phyloP scores from a whole-genome alignment of 495 filamentous ascomycete genomes.

The Oleoguttula mirabilis region DNA sequence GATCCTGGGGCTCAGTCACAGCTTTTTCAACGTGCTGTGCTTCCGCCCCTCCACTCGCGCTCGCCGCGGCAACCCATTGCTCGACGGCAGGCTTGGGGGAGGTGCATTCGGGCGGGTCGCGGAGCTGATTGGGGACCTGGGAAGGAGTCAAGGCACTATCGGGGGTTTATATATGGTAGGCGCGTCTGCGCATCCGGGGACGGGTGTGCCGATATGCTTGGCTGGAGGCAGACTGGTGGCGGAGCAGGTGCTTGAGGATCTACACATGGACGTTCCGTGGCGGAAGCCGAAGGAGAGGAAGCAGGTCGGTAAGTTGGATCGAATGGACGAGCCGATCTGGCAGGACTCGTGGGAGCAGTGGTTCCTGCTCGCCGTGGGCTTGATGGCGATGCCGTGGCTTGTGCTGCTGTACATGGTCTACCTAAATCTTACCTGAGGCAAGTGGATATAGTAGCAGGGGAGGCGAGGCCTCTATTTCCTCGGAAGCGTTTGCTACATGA shows the following conservation, averaged over 20 bases:
- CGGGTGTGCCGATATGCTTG: conserved; percentile 57
- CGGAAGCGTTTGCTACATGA: too few species aligned
- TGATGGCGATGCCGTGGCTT: neutral
- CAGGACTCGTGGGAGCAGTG: conserved; percentile 15
- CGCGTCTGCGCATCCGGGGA: conserved; percentile 59
- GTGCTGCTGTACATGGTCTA: neutral
- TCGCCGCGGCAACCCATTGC: conserved; percentile 1
- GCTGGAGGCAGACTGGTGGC: conserved; percentile 50
- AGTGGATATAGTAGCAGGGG: too few species aligned
- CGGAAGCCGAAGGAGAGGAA: conserved; percentile 11
- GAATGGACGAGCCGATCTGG: conserved; percentile 19
- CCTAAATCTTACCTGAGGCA: too few species aligned
- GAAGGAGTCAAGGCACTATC: conserved; percentile 32
- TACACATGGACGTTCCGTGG: conserved; percentile 34
- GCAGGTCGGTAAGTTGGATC: conserved; percentile 23
- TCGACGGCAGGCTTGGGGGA: conserved; percentile 10
- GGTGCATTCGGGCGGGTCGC: conserved; percentile 2
- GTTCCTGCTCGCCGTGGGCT: neutral
- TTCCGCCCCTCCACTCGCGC: conserved; percentile 46
- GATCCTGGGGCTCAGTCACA: conserved; percentile 54
- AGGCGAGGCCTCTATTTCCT: too few species aligned
- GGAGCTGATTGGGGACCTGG: conserved; percentile 14
- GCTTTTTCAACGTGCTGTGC: conserved; percentile 57
- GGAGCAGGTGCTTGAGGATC: conserved; percentile 42
- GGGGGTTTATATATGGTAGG: conserved; percentile 51